A percentile compares a stretch with the other conserved stretches of the same genome.
Conservation (phyloP, 306 rosid species). For the Casuarina cunninghamiana region DNA sequence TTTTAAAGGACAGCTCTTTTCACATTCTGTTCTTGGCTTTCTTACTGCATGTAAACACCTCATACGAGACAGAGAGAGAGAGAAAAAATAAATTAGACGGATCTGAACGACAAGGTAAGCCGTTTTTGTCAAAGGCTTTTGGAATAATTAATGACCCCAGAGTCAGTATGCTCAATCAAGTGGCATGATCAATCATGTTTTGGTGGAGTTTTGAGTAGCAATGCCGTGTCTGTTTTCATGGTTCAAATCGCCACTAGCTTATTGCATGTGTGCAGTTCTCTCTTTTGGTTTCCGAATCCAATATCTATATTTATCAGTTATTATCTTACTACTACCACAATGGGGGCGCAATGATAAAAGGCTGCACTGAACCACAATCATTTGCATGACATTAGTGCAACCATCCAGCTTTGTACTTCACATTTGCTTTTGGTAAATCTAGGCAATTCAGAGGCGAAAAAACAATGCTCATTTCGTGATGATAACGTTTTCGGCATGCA, state of each 20-base stretch:
- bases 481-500: neutral
- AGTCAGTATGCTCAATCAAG: constrained; percentile 5
- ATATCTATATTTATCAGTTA: neutral
- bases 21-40: neutral
- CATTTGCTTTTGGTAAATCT: neutral
- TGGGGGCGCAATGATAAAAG: neutral
- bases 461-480: neutral
- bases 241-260: constrained; percentile 13
- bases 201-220: constrained; percentile 32
- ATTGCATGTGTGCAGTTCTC: too few relatives aligned
- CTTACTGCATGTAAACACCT: neutral
- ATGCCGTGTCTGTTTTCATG: constrained; percentile 26
- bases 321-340: neutral
- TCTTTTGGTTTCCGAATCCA: neutral
- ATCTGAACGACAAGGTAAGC: neutral
- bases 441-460: neutral
- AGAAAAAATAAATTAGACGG: neutral
- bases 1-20: neutral
- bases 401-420: neutral
- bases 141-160: constrained; percentile 4
- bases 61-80: neutral
- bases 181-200: constrained; percentile 28
- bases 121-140: neutral
- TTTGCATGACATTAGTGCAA: neutral
- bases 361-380: neutral